Conservation (phyloP, 208 protist genomes). For the Kentomonas sorsogonicus region DNA sequence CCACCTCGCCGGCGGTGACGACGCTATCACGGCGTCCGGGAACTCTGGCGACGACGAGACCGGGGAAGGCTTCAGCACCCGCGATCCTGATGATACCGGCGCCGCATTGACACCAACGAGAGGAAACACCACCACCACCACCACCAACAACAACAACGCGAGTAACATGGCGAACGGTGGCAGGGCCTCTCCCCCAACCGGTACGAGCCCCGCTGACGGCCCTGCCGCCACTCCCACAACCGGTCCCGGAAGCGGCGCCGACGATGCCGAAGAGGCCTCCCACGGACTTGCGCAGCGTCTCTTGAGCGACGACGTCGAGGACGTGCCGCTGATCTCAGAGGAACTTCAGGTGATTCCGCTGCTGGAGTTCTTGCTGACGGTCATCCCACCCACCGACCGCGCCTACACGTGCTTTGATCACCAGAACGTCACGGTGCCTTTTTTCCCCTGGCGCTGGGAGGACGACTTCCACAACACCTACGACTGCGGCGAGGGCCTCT, state of each 20-base stretch:
- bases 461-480: conserved; percentile 78
- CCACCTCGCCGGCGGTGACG: background rate
- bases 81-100: too few species aligned
- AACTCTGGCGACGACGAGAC: too few species aligned
- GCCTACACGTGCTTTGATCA: conserved; percentile 34
- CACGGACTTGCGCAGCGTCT: conserved; percentile 13
- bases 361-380: conserved; percentile 62
- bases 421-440: conserved; percentile 48
- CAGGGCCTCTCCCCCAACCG: background rate
- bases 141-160: background rate
- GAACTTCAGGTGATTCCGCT: conserved; percentile 52
- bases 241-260: background rate
- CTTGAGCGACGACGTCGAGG: conserved; percentile 27
- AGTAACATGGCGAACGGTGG: background rate
- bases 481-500: conserved; percentile 51
- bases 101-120: too few species aligned
- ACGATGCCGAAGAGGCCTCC: background rate
- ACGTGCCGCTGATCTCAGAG: conserved; percentile 52
- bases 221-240: background rate
- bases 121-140: background rate
- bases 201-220: background rate
- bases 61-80: too few species aligned
- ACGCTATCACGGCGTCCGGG: background rate
- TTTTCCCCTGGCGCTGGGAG: conserved; percentile 73
- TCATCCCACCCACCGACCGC: conserved; percentile 33